phyloP scores from a whole-genome alignment of 139 green algal genomes.

The Asterochloris sp. region DNA sequence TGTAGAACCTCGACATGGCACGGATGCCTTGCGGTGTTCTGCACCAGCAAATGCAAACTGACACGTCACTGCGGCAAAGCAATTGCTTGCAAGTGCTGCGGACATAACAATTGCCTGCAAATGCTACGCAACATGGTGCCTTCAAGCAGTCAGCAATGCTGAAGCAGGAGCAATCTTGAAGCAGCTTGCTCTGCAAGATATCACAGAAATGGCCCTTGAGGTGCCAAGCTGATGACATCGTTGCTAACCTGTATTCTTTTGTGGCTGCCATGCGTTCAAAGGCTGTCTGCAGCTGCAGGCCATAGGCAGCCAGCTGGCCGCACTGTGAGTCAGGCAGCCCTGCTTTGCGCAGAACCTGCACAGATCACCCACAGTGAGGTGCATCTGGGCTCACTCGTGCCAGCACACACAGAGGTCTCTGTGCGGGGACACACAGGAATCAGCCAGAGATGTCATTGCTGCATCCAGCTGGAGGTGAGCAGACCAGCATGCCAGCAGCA shows the following conservation, averaged over 20 bases:
- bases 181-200: background rate
- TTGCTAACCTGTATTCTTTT: constrained; percentile 49
- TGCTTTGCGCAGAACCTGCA: constrained; percentile 10
- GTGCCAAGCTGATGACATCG: background rate
- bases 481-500: background rate
- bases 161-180: background rate
- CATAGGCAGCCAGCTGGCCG: constrained; percentile 24
- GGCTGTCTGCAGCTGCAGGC: constrained; percentile 21
- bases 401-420: background rate
- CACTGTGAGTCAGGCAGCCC: constrained; percentile 12
- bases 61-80: background rate
- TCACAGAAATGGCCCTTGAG: background rate
- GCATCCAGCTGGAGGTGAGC: no score
- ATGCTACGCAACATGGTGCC: background rate
- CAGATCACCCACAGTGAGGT: background rate
- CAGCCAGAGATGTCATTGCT: no score
- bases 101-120: background rate
- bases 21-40: constrained; percentile 26
- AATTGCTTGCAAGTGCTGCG: background rate
- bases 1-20: constrained; percentile 35
- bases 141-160: background rate
- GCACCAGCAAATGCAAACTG: background rate
- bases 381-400: background rate
- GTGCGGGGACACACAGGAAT: no score
- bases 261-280: constrained; percentile 46